Conservation (phyloP, 2,329 filamentous ascomycete genomes). For the Curvularia sp. region DNA sequence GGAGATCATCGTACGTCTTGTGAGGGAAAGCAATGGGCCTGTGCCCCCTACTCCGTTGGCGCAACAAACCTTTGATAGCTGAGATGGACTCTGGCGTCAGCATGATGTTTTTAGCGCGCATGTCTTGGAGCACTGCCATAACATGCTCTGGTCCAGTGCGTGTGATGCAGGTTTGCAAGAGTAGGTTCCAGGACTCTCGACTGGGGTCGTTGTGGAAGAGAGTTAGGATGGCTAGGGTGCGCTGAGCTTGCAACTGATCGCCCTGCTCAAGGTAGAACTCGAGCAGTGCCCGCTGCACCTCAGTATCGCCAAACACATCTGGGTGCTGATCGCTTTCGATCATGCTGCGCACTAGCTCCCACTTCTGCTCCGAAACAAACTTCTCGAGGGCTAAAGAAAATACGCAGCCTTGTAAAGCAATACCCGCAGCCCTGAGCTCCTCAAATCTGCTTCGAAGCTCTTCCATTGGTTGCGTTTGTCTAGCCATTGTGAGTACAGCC, state of each 20-base stretch:
- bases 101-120: conserved; percentile 56
- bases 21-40: conserved; percentile 31
- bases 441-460: conserved; percentile 67
- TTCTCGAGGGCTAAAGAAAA: conserved; percentile 72
- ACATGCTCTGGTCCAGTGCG: conserved; percentile 34
- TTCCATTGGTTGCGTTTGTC: conserved; percentile 65
- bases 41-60: conserved; percentile 49
- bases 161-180: conserved; percentile 54
- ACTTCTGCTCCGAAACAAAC: conserved; percentile 67
- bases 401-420: conserved; percentile 67
- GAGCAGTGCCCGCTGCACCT: conserved; percentile 63
- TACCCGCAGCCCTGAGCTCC: conserved; percentile 67
- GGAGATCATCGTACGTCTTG: conserved; percentile 48
- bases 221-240: conserved; percentile 63
- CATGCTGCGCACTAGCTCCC: conserved; percentile 60
- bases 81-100: conserved; percentile 55
- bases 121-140: conserved; percentile 55
- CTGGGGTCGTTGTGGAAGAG: conserved; percentile 50
- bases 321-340: conserved; percentile 70
- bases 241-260: conserved; percentile 62
- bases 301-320: conserved; percentile 65
- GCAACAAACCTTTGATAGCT: conserved; percentile 53
- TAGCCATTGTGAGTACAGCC: conserved; percentile 77
- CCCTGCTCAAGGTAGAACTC: conserved; percentile 58
- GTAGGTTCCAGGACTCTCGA: conserved; percentile 56